Evolutionary conservation across 2,329 filamentous ascomycete genomes (phyloP), one percentile per base, ranked within the genome.

Genomic region (Phyllosticta ampelicida): DNA sequence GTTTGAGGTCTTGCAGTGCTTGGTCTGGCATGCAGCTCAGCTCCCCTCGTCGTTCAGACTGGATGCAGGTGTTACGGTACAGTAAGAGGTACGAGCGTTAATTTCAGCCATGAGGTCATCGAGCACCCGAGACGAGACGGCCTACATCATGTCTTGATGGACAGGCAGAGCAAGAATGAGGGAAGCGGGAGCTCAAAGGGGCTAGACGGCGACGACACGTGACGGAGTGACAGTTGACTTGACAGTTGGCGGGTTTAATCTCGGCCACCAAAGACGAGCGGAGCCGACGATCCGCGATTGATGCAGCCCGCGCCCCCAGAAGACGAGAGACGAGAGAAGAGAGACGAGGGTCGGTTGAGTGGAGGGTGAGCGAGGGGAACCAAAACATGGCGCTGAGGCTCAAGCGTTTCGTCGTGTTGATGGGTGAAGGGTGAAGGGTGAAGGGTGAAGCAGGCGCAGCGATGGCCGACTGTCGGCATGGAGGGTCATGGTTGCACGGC

Each of bases 71-170:
- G 21, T 3, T 26, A 44, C 28, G 16, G 36, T n/a, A n/a, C n/a
- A n/a, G n/a, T n/a, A n/a, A n/a, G n/a, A n/a, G 29, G 48, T 29
- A 52, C 50, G 55, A 57, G 55, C 26, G 51, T 49, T 49, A 57
- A 57, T 53, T 29, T 57, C 55, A 51, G 50, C 50, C 51, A 53
- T 57, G 36, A 44, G 36, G 36, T 44, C 36, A 44, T 44, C n/a
- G 36, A 44, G 13, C 13, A 44, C 13, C 5, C 2, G 30, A 1
- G 30, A 16, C 30, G 2, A n/a, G 30, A n/a, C n/a, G n/a, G n/a
- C n/a, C n/a, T 13, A 16, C 36, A 8, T 44, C 36, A 44, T 16
- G 36, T 44, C 36, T 44, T 44, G 36, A 16, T 44, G n/a, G n/a
- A n/a, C n/a, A 13, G 30, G 9, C 30, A 11, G 36, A 44, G 36